These are phyloP conservation scores for Helichrysum umbraculigerum DNA, from an alignment of 129 eudicot species.

Conservation along the genomic window DNA sequence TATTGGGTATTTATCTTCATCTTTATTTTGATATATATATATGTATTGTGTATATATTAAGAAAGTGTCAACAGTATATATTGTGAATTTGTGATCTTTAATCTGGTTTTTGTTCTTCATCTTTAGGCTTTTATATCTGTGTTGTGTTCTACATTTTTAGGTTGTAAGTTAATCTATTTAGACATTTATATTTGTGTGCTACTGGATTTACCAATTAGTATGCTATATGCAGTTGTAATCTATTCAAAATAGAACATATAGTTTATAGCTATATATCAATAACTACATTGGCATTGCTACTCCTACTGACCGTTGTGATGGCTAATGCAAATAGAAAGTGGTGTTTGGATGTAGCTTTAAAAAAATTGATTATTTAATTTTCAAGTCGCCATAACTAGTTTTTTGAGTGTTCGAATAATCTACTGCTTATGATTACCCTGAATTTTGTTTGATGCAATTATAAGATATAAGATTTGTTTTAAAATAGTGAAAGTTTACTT, in stretches of 20 bases:
- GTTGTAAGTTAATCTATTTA: background rate
- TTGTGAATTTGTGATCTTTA: conserved; percentile 4
- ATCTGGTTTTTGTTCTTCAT: background rate
- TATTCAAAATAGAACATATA: background rate
- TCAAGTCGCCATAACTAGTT: background rate
- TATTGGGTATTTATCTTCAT: background rate
- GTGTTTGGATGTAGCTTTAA: background rate
- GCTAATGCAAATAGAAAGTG: background rate
- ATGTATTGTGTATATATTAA: background rate
- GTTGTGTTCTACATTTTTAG: background rate
- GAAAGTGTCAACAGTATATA: conserved; percentile 16
- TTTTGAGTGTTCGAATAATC: conserved; percentile 7
- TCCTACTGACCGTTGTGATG: background rate
- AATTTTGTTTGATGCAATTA: background rate
- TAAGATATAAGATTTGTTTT: conserved; percentile 1
- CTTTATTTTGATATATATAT: conserved; percentile 12
- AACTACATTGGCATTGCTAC: background rate
- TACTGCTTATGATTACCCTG: background rate
- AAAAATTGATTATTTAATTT: background rate
- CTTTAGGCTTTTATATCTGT: background rate
- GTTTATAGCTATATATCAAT: background rate
- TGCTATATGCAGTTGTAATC: conserved; percentile 4
- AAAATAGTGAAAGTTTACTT: background rate
- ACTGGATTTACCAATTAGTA: conserved; percentile 3
- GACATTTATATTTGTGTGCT: conserved; percentile 4